Percentiles rank a stretch among this genome's conserved stretches.
phyloP scores from a whole-genome alignment of 306 rosid species.

The Quercus berberidifolia region DNA sequence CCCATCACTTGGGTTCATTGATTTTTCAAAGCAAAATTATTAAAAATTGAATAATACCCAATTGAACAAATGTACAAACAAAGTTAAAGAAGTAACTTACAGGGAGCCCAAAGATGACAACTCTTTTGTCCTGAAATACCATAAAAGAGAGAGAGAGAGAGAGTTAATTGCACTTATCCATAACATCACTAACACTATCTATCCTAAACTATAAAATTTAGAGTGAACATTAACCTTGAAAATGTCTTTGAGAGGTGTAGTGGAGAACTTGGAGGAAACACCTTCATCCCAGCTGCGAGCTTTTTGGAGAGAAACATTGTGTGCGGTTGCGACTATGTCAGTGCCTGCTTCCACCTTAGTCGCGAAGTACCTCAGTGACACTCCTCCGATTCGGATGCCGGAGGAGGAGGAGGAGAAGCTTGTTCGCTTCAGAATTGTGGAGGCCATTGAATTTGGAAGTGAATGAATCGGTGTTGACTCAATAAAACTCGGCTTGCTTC shows the following conservation, averaged over 20 bases:
- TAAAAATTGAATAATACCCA: background rate
- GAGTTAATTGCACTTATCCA: no score
- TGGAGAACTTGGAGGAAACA: constrained; percentile 75
- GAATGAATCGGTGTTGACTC: no score
- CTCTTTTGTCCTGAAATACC: constrained; percentile 69
- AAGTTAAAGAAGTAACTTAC: constrained; percentile 41
- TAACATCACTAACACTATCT: no score
- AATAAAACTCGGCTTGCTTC: no score
- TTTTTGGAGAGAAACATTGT: constrained; percentile 78
- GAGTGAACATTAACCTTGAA: constrained; percentile 50
- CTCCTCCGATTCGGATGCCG: constrained; percentile 25
- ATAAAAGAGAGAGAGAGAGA: background rate
- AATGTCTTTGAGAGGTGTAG: constrained; percentile 73
- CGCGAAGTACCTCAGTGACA: constrained; percentile 42
- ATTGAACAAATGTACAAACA: background rate
- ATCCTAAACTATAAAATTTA: background rate
- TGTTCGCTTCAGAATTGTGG: constrained; percentile 45
- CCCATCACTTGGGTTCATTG: background rate
- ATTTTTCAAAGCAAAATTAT: background rate
- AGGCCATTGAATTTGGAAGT: constrained; percentile 44
- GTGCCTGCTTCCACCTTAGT: constrained; percentile 58
- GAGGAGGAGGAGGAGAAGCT: constrained; percentile 34
- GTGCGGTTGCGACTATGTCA: constrained; percentile 66
- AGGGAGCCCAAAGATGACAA: constrained; percentile 94
- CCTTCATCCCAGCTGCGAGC: constrained; percentile 97